These are phyloP conservation scores for Pseudohyphozyma bogoriensis DNA, from an alignment of 768 basidiomycete genomes.

Conservation along the genomic window DNA sequence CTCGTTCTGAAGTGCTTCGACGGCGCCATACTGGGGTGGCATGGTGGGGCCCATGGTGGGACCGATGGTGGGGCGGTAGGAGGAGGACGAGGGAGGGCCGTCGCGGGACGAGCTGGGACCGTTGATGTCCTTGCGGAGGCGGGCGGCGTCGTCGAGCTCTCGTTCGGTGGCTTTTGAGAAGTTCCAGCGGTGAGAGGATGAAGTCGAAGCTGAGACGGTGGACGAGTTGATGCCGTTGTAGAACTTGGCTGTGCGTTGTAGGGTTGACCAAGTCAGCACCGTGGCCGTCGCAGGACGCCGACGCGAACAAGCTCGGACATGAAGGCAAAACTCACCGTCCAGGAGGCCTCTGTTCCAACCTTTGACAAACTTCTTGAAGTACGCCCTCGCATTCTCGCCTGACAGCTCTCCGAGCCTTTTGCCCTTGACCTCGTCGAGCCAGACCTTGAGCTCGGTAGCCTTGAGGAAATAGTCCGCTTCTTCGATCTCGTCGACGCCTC, in stretches of 20 bases:
- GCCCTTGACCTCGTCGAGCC: conserved; percentile 65
- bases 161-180: conserved; percentile 22
- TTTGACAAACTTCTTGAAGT: conserved; percentile 81
- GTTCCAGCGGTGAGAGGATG: conserved; percentile 17
- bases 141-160: conserved; percentile 31
- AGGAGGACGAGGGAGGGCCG: conserved; percentile 35
- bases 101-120: conserved; percentile 52
- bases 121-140: conserved; percentile 55
- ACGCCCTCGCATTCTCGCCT: conserved; percentile 71
- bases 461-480: conserved; percentile 84
- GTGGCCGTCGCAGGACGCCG: background rate
- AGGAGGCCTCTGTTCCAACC: conserved; percentile 76
- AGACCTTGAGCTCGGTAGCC: conserved; percentile 71
- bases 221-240: conserved; percentile 38
- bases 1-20: background rate
- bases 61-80: conserved; percentile 48
- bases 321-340: conserved; percentile 44
- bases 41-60: too few species aligned
- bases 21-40: too few species aligned
- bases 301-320: background rate
- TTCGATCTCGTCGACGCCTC: conserved; percentile 44
- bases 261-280: background rate
- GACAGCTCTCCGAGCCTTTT: conserved; percentile 76
- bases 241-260: background rate
- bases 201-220: conserved; percentile 22